phyloP scores from a whole-genome alignment of 176 grass and related monocot species.

The Carex kokanica region DNA sequence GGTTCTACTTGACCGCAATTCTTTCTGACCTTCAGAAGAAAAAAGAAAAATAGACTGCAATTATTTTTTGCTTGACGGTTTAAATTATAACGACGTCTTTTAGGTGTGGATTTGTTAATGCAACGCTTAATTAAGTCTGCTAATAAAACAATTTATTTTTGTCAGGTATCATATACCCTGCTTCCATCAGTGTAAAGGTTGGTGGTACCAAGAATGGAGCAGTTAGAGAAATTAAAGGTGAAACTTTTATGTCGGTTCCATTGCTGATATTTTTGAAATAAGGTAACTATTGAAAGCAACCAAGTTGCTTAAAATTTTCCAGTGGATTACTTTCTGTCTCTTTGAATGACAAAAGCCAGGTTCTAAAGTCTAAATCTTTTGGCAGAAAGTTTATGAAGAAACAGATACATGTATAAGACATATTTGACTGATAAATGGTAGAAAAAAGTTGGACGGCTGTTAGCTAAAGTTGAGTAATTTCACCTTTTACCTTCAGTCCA shows the following conservation, averaged over 20 bases:
- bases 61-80: neutral
- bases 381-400: slow-evolving; percentile 10
- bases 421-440: neutral
- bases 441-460: slow-evolving; percentile 1
- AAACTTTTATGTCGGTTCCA: slow-evolving; percentile 5
- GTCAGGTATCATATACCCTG: neutral
- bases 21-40: neutral
- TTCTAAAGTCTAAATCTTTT: slow-evolving; percentile 20
- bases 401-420: neutral
- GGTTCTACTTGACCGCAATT: neutral
- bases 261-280: slow-evolving; percentile 15
- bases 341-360: neutral
- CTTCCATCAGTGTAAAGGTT: neutral
- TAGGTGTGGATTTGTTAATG: neutral
- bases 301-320: neutral
- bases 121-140: neutral
- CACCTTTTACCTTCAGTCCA: slow-evolving; percentile 9
- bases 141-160: neutral
- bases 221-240: neutral
- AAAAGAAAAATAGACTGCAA: too few species aligned
- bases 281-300: neutral
- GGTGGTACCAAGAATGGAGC: neutral
- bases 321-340: slow-evolving; percentile 1
- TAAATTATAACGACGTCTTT: neutral
- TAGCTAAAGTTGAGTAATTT: slow-evolving; percentile 2